phyloP scores from a whole-genome alignment of 805 yeast genomes.

The Yamadazyma laniorum region DNA sequence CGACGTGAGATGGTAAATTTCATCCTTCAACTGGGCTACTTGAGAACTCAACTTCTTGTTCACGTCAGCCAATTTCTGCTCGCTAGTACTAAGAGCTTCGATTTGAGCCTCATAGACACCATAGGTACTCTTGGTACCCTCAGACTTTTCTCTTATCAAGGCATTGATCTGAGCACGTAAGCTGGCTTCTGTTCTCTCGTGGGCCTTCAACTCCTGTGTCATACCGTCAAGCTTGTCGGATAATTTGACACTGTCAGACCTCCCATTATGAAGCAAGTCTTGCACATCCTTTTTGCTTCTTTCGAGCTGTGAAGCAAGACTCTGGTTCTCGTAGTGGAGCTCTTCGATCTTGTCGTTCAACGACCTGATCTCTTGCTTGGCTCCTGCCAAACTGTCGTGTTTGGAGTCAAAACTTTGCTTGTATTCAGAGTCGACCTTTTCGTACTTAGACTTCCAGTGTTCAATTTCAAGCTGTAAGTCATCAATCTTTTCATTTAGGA shows the following conservation, averaged over 20 bases:
- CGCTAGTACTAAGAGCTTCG: constrained; percentile 20
- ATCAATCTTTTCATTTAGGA: constrained; percentile 15
- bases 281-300: constrained; percentile 15
- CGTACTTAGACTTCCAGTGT: background rate
- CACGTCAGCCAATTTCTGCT: constrained; percentile 16
- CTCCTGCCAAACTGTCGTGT: background rate
- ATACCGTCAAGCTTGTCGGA: constrained; percentile 16
- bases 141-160: constrained; percentile 17
- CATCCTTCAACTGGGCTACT: constrained; percentile 26
- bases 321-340: constrained; percentile 11
- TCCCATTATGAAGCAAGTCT: constrained; percentile 13
- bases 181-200: constrained; percentile 21
- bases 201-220: constrained; percentile 20
- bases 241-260: constrained; percentile 13
- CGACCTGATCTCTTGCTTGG: background rate
- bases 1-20: constrained; percentile 18
- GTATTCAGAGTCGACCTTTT: background rate
- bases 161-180: constrained; percentile 23
- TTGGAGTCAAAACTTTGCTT: background rate
- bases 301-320: constrained; percentile 14
- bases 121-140: constrained; percentile 15
- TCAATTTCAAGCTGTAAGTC: constrained; percentile 12
- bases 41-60: constrained; percentile 25
- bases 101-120: constrained; percentile 22
- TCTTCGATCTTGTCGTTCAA: constrained; percentile 18